A percentile compares a stretch with the other conserved stretches of the same genome.
These are phyloP conservation scores for Pseudevernia furfuracea DNA, from an alignment of 495 filamentous ascomycete species.

Conservation along the genomic window DNA sequence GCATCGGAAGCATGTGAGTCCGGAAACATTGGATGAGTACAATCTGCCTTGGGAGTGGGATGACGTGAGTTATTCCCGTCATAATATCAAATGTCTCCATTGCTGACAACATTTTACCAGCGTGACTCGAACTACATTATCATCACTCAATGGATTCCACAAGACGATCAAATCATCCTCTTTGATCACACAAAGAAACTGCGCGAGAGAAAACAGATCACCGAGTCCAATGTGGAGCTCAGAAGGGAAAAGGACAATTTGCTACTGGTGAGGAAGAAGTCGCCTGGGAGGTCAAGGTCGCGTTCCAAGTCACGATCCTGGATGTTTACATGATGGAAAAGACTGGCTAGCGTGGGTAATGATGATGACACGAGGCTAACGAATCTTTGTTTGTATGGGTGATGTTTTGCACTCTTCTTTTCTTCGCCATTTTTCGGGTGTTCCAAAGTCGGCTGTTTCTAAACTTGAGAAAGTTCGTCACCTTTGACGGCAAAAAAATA, in stretches of 20 bases:
- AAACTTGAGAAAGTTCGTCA: not conserved
- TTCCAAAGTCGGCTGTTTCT: not conserved
- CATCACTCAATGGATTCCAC: conserved; percentile 68
- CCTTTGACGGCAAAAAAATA: not conserved
- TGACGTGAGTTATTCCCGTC: conserved; percentile 17
- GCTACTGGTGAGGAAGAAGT: conserved; percentile 58
- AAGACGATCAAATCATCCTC: conserved; percentile 63
- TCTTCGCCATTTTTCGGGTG: not conserved
- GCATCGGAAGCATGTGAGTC: conserved; percentile 44
- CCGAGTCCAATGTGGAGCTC: conserved; percentile 39
- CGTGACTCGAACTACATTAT: conserved; percentile 63
- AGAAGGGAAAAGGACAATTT: conserved; percentile 47
- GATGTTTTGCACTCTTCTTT: not conserved
- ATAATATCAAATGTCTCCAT: not conserved
- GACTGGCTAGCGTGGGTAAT: conserved; percentile 17
- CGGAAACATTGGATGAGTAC: conserved; percentile 41
- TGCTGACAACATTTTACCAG: conserved; percentile 27
- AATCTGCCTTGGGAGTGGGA: conserved; percentile 44
- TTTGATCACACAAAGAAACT: conserved; percentile 63
- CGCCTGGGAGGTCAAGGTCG: conserved; percentile 17
- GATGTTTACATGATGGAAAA: conserved; percentile 22
- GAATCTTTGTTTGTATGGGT: not conserved
- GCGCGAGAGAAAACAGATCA: conserved; percentile 45
- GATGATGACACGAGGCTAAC: not conserved
- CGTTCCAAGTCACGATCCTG: conserved; percentile 14